phyloP scores from a whole-genome alignment of 2,329 filamentous ascomycete species.

The Didymella keratinophila region DNA sequence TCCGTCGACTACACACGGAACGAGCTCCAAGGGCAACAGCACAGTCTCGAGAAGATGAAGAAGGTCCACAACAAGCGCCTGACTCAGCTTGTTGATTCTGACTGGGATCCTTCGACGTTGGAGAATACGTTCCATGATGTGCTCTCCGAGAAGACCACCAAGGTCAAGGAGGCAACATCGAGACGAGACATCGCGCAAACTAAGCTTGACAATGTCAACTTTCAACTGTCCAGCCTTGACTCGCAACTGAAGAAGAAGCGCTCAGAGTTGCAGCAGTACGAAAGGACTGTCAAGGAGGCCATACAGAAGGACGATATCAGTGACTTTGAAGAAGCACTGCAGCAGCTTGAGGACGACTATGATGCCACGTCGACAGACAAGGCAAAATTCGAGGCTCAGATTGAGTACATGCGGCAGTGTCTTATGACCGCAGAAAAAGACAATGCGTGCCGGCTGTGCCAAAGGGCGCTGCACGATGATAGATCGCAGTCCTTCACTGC shows the following conservation, averaged over 20 bases:
- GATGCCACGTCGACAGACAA: slow-evolving; percentile 68
- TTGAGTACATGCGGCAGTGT: slow-evolving; percentile 75
- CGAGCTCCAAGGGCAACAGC: slow-evolving; percentile 75
- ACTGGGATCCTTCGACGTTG: slow-evolving; percentile 74
- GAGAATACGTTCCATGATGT: slow-evolving; percentile 74
- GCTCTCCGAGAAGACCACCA: slow-evolving; percentile 64
- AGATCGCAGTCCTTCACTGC: slow-evolving; percentile 62
- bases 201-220: slow-evolving; percentile 79
- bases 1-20: slow-evolving; percentile 84
- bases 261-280: slow-evolving; percentile 68
- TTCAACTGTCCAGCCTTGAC: slow-evolving; percentile 70
- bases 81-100: slow-evolving; percentile 66
- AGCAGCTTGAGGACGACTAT: slow-evolving; percentile 60
- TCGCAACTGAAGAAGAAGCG: slow-evolving; percentile 71
- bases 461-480: slow-evolving; percentile 68
- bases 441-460: slow-evolving; percentile 79
- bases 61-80: slow-evolving; percentile 78
- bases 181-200: slow-evolving; percentile 74
- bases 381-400: slow-evolving; percentile 72
- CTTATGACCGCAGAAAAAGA: slow-evolving; percentile 70
- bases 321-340: slow-evolving; percentile 62
- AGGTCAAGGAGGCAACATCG: slow-evolving; percentile 70
- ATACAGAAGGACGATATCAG: slow-evolving; percentile 45
- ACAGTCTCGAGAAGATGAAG: slow-evolving; percentile 78
- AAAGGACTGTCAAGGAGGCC: slow-evolving; percentile 68